Evolutionary conservation across 139 green algal species (phyloP), one percentile per base, ranked within the genome.

Genomic region (Pseudopediastrum boryanum): DNA sequence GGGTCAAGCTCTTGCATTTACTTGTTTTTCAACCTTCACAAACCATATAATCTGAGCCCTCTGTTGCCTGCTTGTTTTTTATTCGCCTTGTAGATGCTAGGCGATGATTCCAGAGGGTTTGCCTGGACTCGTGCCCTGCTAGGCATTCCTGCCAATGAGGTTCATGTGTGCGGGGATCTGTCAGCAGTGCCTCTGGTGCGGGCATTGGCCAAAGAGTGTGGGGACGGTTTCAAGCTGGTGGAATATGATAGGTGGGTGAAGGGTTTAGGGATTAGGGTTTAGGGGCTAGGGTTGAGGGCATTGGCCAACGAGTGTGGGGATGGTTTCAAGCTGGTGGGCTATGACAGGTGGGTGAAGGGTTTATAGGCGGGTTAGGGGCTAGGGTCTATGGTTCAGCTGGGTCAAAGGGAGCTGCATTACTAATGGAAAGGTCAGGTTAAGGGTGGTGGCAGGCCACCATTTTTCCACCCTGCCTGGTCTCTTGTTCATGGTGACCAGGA

Each of bases 131-230:
- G 95, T 0, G 96, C 96, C 0, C 77, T 99, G 50, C 88, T 94
- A 76, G 94, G 94, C 0, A 31, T 97, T 50, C 84, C 91, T 4
- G 93, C 94, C 27, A 84, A 86, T 19, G 91, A 97, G 78, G 83
- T 99, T 31, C 96, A 99, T 84, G 76, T 99, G 42, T 99, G 96
- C 66, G 96, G 96, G 2, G 95, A 98, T 81, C 84, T 85, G 16
- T 92, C 84, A 29, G 93, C 85, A 29, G 78, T 99, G 74, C 69
- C 71, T 2, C 80, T 99, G 64, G 85, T 99, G 51, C 64, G 79
- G 25, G 54, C 66, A 43, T 77, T 96, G 44, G 74, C 61, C 1
- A 43, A 62, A 7, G 61, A 93, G 50, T 92, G 87, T 63, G 86
- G 83, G 0, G 94, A 98, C 61, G 62, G 77, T 35, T 85, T 97